Percentiles rank a stretch among this genome's conserved stretches.
These are phyloP conservation scores for Colletotrichum tofieldiae DNA, from an alignment of 2,329 filamentous ascomycete genomes.

Conservation along the genomic window DNA sequence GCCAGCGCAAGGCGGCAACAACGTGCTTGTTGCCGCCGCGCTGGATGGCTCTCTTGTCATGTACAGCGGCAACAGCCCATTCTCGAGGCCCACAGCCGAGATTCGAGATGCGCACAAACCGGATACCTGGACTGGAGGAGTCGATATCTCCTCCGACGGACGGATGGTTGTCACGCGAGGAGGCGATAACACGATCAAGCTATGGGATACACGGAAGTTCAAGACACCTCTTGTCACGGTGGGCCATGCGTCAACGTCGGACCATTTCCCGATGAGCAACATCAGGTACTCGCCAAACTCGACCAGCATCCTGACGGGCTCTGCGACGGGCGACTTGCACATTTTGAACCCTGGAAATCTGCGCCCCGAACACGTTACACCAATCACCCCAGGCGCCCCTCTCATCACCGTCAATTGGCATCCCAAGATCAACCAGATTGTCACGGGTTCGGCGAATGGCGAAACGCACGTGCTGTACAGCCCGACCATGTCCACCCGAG, in stretches of 20 bases:
- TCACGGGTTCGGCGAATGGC: slow-evolving; percentile 92
- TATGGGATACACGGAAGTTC: slow-evolving; percentile 98
- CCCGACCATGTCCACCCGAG: slow-evolving; percentile 84
- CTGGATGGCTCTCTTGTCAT: slow-evolving; percentile 92
- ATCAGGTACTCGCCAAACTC: slow-evolving; percentile 92
- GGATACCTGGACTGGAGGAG: slow-evolving; percentile 91
- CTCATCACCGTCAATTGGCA: slow-evolving; percentile 94
- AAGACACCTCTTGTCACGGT: slow-evolving; percentile 88
- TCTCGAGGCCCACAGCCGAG: slow-evolving; percentile 85
- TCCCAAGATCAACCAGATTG: slow-evolving; percentile 93
- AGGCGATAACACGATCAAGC: slow-evolving; percentile 92
- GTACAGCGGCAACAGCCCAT: slow-evolving; percentile 93
- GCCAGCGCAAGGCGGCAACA: slow-evolving; percentile 82
- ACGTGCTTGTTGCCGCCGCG: slow-evolving; percentile 85
- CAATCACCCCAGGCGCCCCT: slow-evolving; percentile 87
- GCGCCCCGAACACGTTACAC: slow-evolving; percentile 85
- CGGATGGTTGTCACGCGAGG: slow-evolving; percentile 92
- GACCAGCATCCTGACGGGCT: slow-evolving; percentile 90
- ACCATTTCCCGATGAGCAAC: slow-evolving; percentile 86
- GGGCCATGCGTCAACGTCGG: slow-evolving; percentile 85
- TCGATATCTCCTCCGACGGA: slow-evolving; percentile 93
- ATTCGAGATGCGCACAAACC: slow-evolving; percentile 86
- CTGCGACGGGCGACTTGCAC: slow-evolving; percentile 86
- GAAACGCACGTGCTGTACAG: slow-evolving; percentile 94
- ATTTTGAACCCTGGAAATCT: slow-evolving; percentile 95